Base-by-base conservation (phyloP, 305 asterid species). In the Coffea humblotiana region DNA sequence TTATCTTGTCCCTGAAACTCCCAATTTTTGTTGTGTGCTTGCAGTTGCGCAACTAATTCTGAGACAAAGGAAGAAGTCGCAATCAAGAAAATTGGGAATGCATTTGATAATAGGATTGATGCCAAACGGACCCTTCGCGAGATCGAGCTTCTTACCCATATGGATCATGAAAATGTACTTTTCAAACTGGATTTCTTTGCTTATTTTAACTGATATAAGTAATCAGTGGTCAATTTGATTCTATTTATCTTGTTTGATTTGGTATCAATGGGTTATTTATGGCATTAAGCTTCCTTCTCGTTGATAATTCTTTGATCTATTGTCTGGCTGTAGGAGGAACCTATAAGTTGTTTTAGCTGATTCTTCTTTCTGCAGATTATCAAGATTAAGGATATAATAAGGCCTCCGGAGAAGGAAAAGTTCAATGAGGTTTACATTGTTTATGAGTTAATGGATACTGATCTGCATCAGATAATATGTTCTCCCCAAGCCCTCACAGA, bases 401-500 rank as follows among this genome's bases (percentile, higher is more conserved):
- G 83, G 80, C 99, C 98, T 16, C 91, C 92, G 1, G 92, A 90
- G 43, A 91, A 83, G 75, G 90, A 83, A 76, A 94, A 85, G 48
- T 95, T 91, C 66, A 87, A 84, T 54, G 98, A 95, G 65, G 98
- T 95, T 74, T 95, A 95, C 80, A 90, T 93, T 67, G 97, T 88
- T 21, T 93, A 92, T 79, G 98, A 95, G 81, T 83, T 94, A n/a
- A 91, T 92, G 98, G 98, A 92, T 81, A 94, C 98, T 32, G 98
- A 94, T 86, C 86, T 95, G 82, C 95, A 93, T 82, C 98, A 95
- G 90, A 92, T 95, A 45, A 92, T 95, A 81, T 82, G 90, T 77
- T 95, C 99, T 47, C 61, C 93, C 5, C 99, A 93, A 87, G 87
- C 82, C 52, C 94, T 95, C 73, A 91, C 95, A 10, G 99, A 95